Evolutionary conservation across 257 asterid genomes (phyloP), one percentile per base, ranked within the genome.

Genomic region (Solanum rostratum): DNA sequence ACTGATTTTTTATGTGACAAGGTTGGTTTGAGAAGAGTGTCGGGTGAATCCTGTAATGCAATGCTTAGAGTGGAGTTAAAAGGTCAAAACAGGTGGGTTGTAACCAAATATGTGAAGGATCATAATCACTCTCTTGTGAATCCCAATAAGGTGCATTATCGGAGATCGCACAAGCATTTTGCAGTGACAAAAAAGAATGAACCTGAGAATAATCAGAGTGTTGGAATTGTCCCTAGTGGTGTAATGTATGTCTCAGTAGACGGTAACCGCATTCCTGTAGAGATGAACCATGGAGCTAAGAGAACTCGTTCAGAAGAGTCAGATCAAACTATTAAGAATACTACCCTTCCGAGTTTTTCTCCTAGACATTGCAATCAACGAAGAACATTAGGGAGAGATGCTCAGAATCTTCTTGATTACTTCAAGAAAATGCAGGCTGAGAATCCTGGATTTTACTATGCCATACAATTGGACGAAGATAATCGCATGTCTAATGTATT

Each of bases 361-460:
- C 73, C 89, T 53, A 90, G 90, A 85, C 88, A 87, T 80, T 83
- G 91, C 70, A 85, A 55, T 74, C 91, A 60, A 53, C 91, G 88
- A 86, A 90, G 94, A 86, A 86, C 95, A 81, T 85, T 93, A 65
- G 98, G 98, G 39, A 92, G 90, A 83, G 97, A 92, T 90, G 98
- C 98, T 84, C 99, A 94, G 85, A 92, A 93, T 88, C 93, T 94
- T 57, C 93, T 96, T 57, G 95, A 93, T 86, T 96, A 96, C 90
- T 96, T 96, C 83, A 93, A 93, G 91, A 94, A 92, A 87, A 94
- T 92, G 96, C 99, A 94, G 88, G 98, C 98, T 27, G 95, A 92
- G 88, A 96, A 92, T 86, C 97, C 98, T 6, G 98, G 99, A 22
- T 96, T 96, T 87, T 96, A 92, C 84, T 96, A 96, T 87, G 99